Evolutionary conservation across 1,139 yeast genomes (phyloP).

Genomic region (Protomyces pachydermus): DNA sequence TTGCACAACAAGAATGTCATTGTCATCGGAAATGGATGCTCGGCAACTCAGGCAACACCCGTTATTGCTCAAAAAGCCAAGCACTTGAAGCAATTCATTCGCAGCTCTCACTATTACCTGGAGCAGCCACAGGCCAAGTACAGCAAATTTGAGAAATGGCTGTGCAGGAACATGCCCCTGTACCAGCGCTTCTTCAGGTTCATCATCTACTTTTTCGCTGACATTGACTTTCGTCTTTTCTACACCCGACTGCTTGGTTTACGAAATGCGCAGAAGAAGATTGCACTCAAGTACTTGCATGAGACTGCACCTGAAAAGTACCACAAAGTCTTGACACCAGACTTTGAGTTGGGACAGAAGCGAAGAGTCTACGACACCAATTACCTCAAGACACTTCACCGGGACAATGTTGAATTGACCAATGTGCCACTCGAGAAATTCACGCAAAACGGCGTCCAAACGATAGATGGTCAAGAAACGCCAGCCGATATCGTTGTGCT

Average conservation of each 20-base stretch:
- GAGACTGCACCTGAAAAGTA: constrained; percentile 32
- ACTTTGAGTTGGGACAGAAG: constrained; percentile 35
- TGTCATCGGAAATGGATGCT: constrained; percentile 36
- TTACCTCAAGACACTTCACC: constrained; percentile 35
- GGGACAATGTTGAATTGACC: constrained; percentile 35
- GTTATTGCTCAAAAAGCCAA: constrained; percentile 2
- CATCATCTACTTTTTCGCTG: background rate
- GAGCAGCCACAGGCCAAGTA: background rate
- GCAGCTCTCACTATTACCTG: constrained; percentile 1
- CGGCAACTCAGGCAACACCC: constrained; percentile 36
- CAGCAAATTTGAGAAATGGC: background rate
- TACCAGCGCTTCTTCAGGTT: background rate
- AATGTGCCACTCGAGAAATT: constrained; percentile 33
- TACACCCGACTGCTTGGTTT: background rate
- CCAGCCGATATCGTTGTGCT: background rate
- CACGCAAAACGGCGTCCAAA: background rate
- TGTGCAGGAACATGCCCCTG: background rate
- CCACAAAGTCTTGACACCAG: constrained; percentile 35
- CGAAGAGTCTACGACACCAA: constrained; percentile 36
- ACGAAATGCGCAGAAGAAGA: background rate
- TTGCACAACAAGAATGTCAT: constrained; percentile 35
- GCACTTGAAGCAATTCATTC: constrained; percentile 2
- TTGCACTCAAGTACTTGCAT: constrained; percentile 26
- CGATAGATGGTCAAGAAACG: constrained; percentile 19
- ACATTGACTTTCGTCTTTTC: background rate